Evolutionary conservation across 2,329 filamentous ascomycete genomes (phyloP).

Genomic region (Xylariaceae sp.): DNA sequence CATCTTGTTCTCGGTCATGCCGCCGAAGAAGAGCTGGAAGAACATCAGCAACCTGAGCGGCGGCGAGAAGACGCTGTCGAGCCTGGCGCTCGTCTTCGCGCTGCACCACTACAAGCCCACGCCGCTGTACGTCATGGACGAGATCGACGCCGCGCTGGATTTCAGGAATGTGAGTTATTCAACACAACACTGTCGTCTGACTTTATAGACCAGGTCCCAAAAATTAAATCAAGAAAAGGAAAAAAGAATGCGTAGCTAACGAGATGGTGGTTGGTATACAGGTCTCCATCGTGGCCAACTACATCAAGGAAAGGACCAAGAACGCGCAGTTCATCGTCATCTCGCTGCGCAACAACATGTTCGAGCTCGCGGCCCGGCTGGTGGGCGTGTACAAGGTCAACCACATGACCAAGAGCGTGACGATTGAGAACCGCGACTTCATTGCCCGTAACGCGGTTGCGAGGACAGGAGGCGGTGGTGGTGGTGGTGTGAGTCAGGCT

Average conservation of each 20-base stretch:
- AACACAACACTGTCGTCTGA: too few relatives aligned
- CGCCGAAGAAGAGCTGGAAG: constrained; percentile 99
- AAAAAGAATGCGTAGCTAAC: too few relatives aligned
- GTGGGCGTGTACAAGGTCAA: constrained; percentile 99
- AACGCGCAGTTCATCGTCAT: constrained; percentile 99
- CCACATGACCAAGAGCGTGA: constrained; percentile 94
- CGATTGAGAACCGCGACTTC: constrained; percentile 79
- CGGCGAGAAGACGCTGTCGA: constrained; percentile 94
- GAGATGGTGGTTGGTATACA: constrained; percentile 38
- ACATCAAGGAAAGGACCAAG: constrained; percentile 98
- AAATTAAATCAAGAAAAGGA: too few relatives aligned
- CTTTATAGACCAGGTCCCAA: too few relatives aligned
- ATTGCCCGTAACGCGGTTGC: constrained; percentile 37
- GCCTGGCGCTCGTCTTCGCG: constrained; percentile 92
- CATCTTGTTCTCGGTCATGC: constrained; percentile 97
- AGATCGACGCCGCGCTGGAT: constrained; percentile 96
- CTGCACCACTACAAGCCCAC: constrained; percentile 98
- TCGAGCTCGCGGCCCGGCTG: constrained; percentile 89
- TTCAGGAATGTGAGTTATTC: constrained; percentile 96
- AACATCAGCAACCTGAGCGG: constrained; percentile 95
- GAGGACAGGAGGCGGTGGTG: constrained; percentile 9
- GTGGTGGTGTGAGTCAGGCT: constrained; percentile 10
- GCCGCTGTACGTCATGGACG: constrained; percentile 98
- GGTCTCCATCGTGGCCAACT: constrained; percentile 96
- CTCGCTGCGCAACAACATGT: constrained; percentile 98